These are phyloP conservation scores for Eleusine indica DNA, from an alignment of 176 grass and related monocot species.

Conservation along the genomic window DNA sequence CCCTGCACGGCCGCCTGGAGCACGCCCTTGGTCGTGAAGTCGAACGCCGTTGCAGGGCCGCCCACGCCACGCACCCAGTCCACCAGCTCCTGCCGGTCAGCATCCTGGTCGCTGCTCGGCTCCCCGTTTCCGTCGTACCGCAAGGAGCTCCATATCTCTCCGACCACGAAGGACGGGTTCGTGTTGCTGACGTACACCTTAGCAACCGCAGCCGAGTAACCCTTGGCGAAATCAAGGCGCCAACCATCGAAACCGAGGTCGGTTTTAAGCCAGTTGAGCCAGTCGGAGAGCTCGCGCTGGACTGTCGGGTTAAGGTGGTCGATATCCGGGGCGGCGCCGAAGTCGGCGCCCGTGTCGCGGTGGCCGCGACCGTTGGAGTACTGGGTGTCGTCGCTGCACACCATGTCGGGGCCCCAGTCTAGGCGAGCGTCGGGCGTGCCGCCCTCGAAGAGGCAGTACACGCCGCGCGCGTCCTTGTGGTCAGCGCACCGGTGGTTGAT, in stretches of 20 bases:
- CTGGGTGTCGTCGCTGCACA: constrained; percentile 51
- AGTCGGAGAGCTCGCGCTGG: constrained; percentile 50
- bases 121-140: constrained; percentile 44
- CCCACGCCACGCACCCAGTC: constrained; percentile 40
- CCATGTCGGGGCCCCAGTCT: constrained; percentile 55
- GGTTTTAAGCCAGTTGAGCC: constrained; percentile 58
- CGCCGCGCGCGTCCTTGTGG: constrained; percentile 45
- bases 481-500: constrained; percentile 62
- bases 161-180: constrained; percentile 37
- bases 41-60: constrained; percentile 42
- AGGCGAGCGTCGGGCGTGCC: constrained; percentile 46
- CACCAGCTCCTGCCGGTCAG: constrained; percentile 46
- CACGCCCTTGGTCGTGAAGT: constrained; percentile 60
- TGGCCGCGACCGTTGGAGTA: constrained; percentile 49
- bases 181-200: constrained; percentile 41
- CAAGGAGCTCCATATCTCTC: constrained; percentile 52
- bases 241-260: constrained; percentile 59
- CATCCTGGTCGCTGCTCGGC: constrained; percentile 35
- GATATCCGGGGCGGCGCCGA: constrained; percentile 43
- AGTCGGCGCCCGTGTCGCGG: constrained; percentile 46
- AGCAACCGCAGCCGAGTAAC: constrained; percentile 31
- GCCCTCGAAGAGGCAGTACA: constrained; percentile 61
- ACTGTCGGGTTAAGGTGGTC: constrained; percentile 58
- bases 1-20: constrained; percentile 46
- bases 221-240: constrained; percentile 57